These are phyloP conservation scores for Gossypium schwendimanii DNA, from an alignment of 441 rosid species.

Conservation along the genomic window DNA sequence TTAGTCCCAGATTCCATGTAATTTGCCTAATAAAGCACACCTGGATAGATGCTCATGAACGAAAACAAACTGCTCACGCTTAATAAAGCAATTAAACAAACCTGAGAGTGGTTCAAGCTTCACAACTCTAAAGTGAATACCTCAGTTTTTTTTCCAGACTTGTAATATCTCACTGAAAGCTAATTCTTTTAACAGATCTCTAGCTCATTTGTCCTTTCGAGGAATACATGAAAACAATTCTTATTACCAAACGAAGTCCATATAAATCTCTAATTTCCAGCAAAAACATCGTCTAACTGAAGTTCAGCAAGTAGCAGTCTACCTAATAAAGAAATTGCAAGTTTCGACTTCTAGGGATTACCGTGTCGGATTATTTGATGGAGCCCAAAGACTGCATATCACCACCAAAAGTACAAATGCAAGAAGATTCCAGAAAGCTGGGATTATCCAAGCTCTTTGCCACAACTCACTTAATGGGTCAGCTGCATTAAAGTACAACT, in stretches of 20 bases:
- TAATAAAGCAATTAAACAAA: background rate
- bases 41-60: background rate
- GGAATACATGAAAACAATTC: background rate
- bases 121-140: background rate
- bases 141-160: background rate
- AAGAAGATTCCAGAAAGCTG: constrained; percentile 50
- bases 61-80: background rate
- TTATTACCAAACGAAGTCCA: background rate
- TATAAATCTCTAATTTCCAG: background rate
- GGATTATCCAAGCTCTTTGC: constrained; percentile 46
- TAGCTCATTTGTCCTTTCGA: background rate
- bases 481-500: constrained; percentile 46
- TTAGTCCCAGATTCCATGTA: background rate
- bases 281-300: background rate
- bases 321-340: background rate
- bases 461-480: constrained; percentile 50
- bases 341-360: constrained; percentile 2
- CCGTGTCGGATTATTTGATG: constrained; percentile 34
- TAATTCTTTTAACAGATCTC: background rate
- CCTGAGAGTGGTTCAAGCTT: background rate
- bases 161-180: background rate
- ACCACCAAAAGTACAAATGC: constrained; percentile 37
- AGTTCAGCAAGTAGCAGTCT: background rate
- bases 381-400: constrained; percentile 41
- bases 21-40: background rate